Evolutionary conservation across 352 stramenopile genomes (phyloP).

Genomic region (Phytophthora chlamydospora): DNA sequence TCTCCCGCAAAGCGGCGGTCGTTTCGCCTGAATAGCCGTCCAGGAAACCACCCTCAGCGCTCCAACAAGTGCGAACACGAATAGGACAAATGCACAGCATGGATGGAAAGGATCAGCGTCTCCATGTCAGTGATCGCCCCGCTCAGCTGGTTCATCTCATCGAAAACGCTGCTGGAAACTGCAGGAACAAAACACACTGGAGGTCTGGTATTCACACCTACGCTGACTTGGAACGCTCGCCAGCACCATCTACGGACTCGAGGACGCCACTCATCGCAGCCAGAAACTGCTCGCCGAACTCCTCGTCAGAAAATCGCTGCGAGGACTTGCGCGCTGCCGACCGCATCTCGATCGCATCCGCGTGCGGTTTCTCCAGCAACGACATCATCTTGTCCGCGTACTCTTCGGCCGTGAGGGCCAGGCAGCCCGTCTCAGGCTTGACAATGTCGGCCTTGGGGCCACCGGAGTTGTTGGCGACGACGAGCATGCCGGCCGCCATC

Average conservation of each 20-base stretch:
- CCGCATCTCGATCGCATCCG: slow-evolving; percentile 48
- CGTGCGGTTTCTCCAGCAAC: slow-evolving; percentile 49
- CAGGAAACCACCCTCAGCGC: neutral
- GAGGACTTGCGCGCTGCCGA: slow-evolving; percentile 49
- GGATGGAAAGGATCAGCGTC: slow-evolving; percentile 3
- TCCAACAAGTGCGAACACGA: neutral
- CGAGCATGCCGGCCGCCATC: slow-evolving; percentile 97
- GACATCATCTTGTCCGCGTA: slow-evolving; percentile 87
- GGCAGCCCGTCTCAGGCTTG: slow-evolving; percentile 70
- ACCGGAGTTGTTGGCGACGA: slow-evolving; percentile 97
- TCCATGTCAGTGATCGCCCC: neutral
- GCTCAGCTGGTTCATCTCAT: slow-evolving; percentile 4
- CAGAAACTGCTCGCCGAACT: slow-evolving; percentile 73
- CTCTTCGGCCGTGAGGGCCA: slow-evolving; percentile 88
- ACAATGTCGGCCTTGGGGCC: slow-evolving; percentile 96
- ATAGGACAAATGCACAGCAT: neutral
- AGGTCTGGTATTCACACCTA: slow-evolving; percentile 29
- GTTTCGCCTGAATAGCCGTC: slow-evolving; percentile 15
- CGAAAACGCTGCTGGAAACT: slow-evolving; percentile 5
- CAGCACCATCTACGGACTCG: slow-evolving; percentile 6
- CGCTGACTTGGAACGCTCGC: slow-evolving; percentile 20
- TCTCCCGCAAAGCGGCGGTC: slow-evolving; percentile 28
- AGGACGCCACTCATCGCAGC: slow-evolving; percentile 48
- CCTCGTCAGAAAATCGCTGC: slow-evolving; percentile 73
- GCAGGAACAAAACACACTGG: neutral